A percentile compares a stretch with the other conserved stretches of the same genome.
Evolutionary conservation across 345 rosid genomes (phyloP).

Genomic region (Limnanthes douglasii): DNA sequence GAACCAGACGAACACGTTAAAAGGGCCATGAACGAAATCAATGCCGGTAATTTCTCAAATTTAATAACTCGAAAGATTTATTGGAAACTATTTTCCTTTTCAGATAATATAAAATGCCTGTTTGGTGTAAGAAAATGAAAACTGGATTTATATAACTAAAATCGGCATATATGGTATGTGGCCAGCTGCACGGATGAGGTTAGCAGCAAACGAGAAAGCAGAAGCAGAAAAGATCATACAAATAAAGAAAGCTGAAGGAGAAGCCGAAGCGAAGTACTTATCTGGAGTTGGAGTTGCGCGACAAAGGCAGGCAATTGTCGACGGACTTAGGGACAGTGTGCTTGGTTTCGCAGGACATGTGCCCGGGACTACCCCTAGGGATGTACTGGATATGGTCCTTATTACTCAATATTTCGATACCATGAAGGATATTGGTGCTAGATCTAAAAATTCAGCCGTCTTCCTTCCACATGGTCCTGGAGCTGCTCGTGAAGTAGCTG

Average conservation of each 20-base stretch:
- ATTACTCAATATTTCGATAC: slow-evolving; percentile 25
- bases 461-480: slow-evolving; percentile 27
- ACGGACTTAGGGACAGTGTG: slow-evolving; percentile 44
- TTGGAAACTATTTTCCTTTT: no score
- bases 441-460: slow-evolving; percentile 15
- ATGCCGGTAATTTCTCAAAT: slow-evolving; percentile 18
- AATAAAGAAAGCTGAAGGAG: slow-evolving; percentile 46
- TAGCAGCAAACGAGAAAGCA: slow-evolving; percentile 39
- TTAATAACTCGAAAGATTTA: not conserved
- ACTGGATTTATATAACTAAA: not conserved
- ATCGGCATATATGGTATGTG: not conserved
- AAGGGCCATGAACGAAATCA: slow-evolving; percentile 46
- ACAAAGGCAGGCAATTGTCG: slow-evolving; percentile 46
- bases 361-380: slow-evolving; percentile 29
- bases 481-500: slow-evolving; percentile 17
- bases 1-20: slow-evolving; percentile 43
- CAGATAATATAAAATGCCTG: no score
- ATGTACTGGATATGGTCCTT: slow-evolving; percentile 23
- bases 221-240: slow-evolving; percentile 45
- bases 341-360: slow-evolving; percentile 37
- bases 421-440: slow-evolving; percentile 22
- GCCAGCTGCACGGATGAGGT: slow-evolving; percentile 45
- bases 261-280: slow-evolving; percentile 35
- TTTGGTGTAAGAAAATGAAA: no score
- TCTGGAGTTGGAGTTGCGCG: slow-evolving; percentile 38